Base-by-base conservation (phyloP, 2,329 filamentous ascomycete genomes). In the Penicillium sp. region DNA sequence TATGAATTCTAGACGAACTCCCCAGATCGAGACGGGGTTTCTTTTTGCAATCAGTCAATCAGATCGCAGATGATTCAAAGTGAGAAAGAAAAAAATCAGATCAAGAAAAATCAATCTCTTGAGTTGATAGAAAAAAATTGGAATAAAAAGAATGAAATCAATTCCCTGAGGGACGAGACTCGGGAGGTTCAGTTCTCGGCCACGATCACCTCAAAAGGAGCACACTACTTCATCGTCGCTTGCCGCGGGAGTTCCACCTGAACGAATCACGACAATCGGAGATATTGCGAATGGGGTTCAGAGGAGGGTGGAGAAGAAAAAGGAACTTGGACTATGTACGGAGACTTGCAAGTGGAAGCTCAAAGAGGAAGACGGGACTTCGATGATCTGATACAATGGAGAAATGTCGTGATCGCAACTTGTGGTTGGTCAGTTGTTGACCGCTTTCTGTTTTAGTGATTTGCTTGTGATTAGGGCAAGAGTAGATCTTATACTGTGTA, bases 371-470 rank as follows among this genome's bases (percentile, higher is more conserved):
- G 50, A 46, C 41, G 38, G 40, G 27, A 55, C 64, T 66, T 54
- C 54, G 66, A 71, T 71, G 68, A 68, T 68, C 64, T 68, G 65
- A 71, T 72, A 62, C 55, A 65, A 69, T 69, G 69, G 66, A 64
- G 66, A 70, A 69, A 72, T 72, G 68, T 71, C 69, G 69, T 70
- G 66, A 72, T 71, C 65, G 66, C 59, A 38, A 22, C 14, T 38
- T 58, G 49, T 66, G 60, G 57, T 68, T 64, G 52, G 65, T 57
- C 63, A 46, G 59, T 59, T 35, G 31, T 27, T 18, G 19, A 25
- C 22, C 33, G 29, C 38, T 43, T 48, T 64, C 52, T 62, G 61
- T 62, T 58, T 60, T 61, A 49, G 35, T 16, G 14, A 11, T 13
- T 31, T 31, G 5, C 12, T 31, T 13, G 4, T 31, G 12, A 11